Conservation (phyloP, 306 rosid genomes). For the Prunus padus region DNA sequence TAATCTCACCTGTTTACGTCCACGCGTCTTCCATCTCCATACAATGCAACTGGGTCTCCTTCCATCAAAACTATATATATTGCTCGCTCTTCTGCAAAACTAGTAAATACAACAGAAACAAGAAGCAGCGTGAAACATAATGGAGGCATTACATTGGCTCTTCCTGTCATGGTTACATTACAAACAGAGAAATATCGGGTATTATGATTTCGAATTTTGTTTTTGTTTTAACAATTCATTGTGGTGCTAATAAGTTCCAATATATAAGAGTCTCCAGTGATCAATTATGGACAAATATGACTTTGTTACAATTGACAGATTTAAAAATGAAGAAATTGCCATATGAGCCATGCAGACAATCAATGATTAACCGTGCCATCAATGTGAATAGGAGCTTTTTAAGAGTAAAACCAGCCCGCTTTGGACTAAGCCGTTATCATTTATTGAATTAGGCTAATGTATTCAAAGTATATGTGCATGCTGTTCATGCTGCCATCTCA, state of each 20-base stretch:
- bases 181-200: not conserved
- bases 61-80: conserved; percentile 68
- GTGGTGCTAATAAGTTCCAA: not conserved
- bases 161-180: conserved; percentile 18
- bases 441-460: not conserved
- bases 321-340: conserved; percentile 8
- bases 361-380: not conserved
- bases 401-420: not conserved
- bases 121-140: conserved; percentile 12
- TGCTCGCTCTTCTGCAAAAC: conserved; percentile 51
- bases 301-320: not conserved
- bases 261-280: not conserved
- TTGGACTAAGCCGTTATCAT: conserved; percentile 19
- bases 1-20: conserved; percentile 8
- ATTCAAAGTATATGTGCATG: not conserved
- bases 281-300: not conserved
- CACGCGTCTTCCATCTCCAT: conserved; percentile 22
- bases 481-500: conserved; percentile 28
- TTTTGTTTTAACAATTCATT: not conserved
- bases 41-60: conserved; percentile 52
- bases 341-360: conserved; percentile 6
- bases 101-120: not conserved
- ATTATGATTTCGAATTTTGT: not conserved
- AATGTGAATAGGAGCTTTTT: conserved; percentile 17
- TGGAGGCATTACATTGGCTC: not conserved